Evolutionary conservation across 345 rosid genomes (phyloP), one percentile per base, ranked within the genome.

Genomic region (Citrus inodora): DNA sequence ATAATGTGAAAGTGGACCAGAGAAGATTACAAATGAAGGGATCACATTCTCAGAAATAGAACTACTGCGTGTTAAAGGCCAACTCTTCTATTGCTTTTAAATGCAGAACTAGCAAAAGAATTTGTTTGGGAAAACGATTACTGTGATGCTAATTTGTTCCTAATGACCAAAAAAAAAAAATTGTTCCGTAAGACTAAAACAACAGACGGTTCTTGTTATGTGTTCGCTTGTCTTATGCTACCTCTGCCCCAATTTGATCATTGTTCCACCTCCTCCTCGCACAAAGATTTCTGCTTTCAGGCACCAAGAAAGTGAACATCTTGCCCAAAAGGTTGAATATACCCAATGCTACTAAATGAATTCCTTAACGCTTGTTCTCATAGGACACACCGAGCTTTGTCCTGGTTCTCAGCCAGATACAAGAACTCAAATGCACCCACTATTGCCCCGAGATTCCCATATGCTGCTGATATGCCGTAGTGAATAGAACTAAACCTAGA

Each of bases 351-450:
- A 10, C 48, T 9, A 42, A 2, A 42, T 42, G 48, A 42, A 42
- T 42, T 74, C 67, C 48, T 55, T 25, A 59, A 67, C 67, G 6
- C 77, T 62, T 9, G 55, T 79, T 19, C 59, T 65, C 67, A 72
- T 42, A 27, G 72, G 77, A 24, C 56, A 53, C 67, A 78, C 78
- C 22, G 73, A 77, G 65, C 46, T 22, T 79, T 65, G 62, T 79
- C 78, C 78, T 73, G 66, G 63, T 55, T 56, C 48, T 73, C 61
- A 48, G 77, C 81, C 76, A 65, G 59, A 5, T 63, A 28, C 56
- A 66, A 21, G 42, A 72, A 66, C 74, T n/a, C 51, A 46, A 46
- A 46, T 46, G 17, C 51, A 46, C 17, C 51, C 17, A 46, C 5
- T 46, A 13, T 13, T 46, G 51, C 17, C 51, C 17, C 4, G 51